A percentile compares a stretch with the other conserved stretches of the same genome.
phyloP scores from a whole-genome alignment of 2,329 filamentous ascomycete species.

The Teratosphaeriaceae sp. region DNA sequence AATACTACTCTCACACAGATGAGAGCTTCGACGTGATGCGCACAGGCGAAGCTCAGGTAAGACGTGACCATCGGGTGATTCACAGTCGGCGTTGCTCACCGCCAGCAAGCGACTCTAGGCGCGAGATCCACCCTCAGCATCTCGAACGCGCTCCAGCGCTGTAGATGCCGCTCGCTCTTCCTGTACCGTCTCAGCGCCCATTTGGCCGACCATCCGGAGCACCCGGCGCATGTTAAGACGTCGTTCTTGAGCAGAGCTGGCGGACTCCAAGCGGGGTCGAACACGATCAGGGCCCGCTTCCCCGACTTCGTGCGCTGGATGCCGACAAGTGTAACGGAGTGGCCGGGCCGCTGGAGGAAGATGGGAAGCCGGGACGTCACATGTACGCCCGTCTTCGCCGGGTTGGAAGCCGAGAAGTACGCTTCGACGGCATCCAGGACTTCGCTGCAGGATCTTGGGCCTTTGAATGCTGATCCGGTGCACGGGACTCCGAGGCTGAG shows the following conservation, averaged over 20 bases:
- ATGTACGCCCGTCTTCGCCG: constrained; percentile 44
- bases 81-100: too few relatives aligned
- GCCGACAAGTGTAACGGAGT: constrained; percentile 85
- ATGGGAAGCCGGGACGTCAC: constrained; percentile 69
- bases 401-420: constrained; percentile 55
- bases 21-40: too few relatives aligned
- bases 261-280: constrained; percentile 78
- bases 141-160: constrained; percentile 69
- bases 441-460: constrained; percentile 44
- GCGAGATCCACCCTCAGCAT: constrained; percentile 30
- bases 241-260: constrained; percentile 51
- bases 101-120: not conserved
- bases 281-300: constrained; percentile 66
- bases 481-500: constrained; percentile 56
- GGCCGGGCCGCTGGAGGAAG: constrained; percentile 83
- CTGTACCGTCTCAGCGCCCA: constrained; percentile 60
- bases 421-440: constrained; percentile 59
- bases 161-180: constrained; percentile 59
- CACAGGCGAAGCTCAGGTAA: too few relatives aligned
- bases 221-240: constrained; percentile 33
- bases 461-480: constrained; percentile 45
- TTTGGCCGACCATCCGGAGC: constrained; percentile 29
- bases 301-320: constrained; percentile 64
- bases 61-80: too few relatives aligned
- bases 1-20: too few relatives aligned